Base-by-base conservation (phyloP, 768 basidiomycete genomes). In the Clitopilus passeckerianus region DNA sequence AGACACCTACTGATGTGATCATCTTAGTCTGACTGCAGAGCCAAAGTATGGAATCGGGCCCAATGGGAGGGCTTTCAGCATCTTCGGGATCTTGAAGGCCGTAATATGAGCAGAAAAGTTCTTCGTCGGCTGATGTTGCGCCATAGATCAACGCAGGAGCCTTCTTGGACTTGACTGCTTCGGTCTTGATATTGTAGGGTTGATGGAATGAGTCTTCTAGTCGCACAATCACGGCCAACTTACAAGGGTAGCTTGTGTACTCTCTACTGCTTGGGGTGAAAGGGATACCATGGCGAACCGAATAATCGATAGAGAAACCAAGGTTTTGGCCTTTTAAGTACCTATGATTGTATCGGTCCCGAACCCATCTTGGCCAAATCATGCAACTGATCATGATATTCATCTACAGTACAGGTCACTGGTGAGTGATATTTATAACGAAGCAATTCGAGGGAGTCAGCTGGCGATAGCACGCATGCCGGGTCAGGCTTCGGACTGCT, bases 1-100 rank as follows among this genome's bases (percentile, higher is more conserved):
- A 3, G 18, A 16, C n/a, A 61, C 72, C 6, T 59, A 74, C 75
- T 22, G 72, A 65, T 14, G 68, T 67, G 15, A 74, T 59, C 30
- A 74, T 59, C 59, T 76, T 75, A 0, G 74, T 74, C 63, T 70
- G 67, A 56, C 75, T 76, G 60, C 74, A 75, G 20, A 76, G 62
- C 74, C 74, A 74, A 58, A 72, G 70, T 35, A 74, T 60, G 22
- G 65, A 67, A 56, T 73, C 68, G 23, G 63, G 63, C 15, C 63
- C 60, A 14, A 74, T 60, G 4, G 52, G 53, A 3, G 61, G 67
- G 43, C 66, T 67, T 0, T 66, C 60, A 18, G 67, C 63, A 53
- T 74, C 70, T 34, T 64, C 62, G 15, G 65, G 50, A 33, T 65
- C 57, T 16, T 63, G 52, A n/a, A 53, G 56, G 6, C 74, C 71